Evolutionary conservation across 306 rosid species (phyloP), one percentile per base, ranked within the genome.

Genomic region (Senna siamea): DNA sequence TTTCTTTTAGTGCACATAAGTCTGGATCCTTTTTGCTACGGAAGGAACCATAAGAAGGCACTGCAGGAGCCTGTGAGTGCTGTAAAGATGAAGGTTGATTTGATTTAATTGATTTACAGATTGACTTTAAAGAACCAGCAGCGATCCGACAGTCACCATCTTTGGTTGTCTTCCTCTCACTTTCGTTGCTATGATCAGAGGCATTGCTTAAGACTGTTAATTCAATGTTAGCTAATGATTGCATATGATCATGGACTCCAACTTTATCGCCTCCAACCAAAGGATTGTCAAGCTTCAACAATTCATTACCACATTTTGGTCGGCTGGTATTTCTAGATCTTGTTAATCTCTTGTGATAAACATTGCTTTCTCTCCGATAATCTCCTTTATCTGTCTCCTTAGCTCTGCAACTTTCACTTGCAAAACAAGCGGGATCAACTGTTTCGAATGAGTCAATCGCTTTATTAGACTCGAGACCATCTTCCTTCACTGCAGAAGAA

Each of bases 241-340:
- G 76, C 69, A 53, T 44, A 34, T 4, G 62, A 82, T 65, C 51
- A 40, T 47, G 47, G 26, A 18, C 50, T 69, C 52, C 86, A 68
- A 57, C 77, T 55, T 52, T 76, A 32, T 69, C 72, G 59, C 41
- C 65, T 59, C 77, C 60, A 47, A 48, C 76, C 13, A 47, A 70
- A 61, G 79, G 15, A 58, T 62, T 60, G 47, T 78, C 88, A 66
- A 30, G 48, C 75, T 76, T 77, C 73, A 73, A 40, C 28, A 76
- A 65, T 68, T 79, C 67, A 30, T 64, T 44, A 56, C 18, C 54
- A 72, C 22, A 30, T 4, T 55, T 79, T 61, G 37, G 48, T 53
- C 68, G 79, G 7, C 72, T 67, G 59, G 83, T 77, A 82, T 66
- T 79, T 73, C 74, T 74, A 76, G 87, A 78, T 69, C 83, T 76